phyloP scores from a whole-genome alignment of 768 basidiomycete species.

The Leucocoprinus leucothites region DNA sequence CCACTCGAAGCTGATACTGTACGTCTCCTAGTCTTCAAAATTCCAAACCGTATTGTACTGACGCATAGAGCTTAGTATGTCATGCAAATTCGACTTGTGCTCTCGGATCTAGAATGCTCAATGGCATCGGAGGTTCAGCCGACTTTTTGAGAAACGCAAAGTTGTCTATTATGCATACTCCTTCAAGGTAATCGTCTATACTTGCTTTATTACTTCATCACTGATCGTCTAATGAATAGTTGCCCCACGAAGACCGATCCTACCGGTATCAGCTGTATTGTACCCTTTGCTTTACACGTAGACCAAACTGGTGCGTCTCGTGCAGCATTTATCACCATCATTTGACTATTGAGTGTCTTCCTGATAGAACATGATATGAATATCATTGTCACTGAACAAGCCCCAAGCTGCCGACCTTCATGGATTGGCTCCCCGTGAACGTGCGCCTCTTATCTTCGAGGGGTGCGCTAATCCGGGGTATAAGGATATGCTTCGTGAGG shows the following conservation, averaged over 20 bases:
- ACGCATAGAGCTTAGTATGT: slow-evolving; percentile 27
- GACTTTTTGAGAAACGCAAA: slow-evolving; percentile 49
- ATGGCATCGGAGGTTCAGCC: slow-evolving; percentile 45
- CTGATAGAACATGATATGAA: slow-evolving; percentile 43
- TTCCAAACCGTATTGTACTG: too few species aligned
- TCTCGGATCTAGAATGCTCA: slow-evolving; percentile 46
- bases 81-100: slow-evolving; percentile 49
- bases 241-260: slow-evolving; percentile 46
- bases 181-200: slow-evolving; percentile 30
- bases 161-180: slow-evolving; percentile 49
- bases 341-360: background rate
- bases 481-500: slow-evolving; percentile 36
- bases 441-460: slow-evolving; percentile 42
- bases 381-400: slow-evolving; percentile 46
- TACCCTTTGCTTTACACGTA: slow-evolving; percentile 44
- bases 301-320: slow-evolving; percentile 41
- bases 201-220: too few species aligned
- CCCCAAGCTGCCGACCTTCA: slow-evolving; percentile 40
- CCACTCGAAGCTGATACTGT: slow-evolving; percentile 49
- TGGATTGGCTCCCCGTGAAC: slow-evolving; percentile 42
- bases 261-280: slow-evolving; percentile 47
- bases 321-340: background rate
- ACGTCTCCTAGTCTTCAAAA: slow-evolving; percentile 11
- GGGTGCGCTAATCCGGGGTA: slow-evolving; percentile 49
- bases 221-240: slow-evolving; percentile 17